These are phyloP conservation scores for Delonix regia DNA, from an alignment of 306 rosid species.

Conservation along the genomic window DNA sequence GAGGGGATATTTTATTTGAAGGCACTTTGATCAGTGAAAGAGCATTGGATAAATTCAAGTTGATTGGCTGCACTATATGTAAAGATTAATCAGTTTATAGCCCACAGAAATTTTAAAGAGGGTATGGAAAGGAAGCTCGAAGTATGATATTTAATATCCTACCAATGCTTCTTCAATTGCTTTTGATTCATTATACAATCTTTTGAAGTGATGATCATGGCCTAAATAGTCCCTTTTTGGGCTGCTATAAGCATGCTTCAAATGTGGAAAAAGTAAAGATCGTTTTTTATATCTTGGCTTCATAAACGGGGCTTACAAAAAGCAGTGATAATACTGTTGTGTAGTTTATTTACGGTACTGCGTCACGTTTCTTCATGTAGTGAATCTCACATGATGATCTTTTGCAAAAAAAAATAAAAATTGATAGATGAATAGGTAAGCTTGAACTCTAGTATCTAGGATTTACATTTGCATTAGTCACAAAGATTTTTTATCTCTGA, in stretches of 20 bases:
- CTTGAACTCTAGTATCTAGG: neutral
- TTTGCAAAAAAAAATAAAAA: neutral
- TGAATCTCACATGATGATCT: slow-evolving; percentile 1
- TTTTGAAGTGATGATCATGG: neutral
- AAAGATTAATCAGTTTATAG: neutral
- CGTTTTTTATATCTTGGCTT: neutral
- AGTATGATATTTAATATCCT: slow-evolving; percentile 2
- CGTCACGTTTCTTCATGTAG: neutral
- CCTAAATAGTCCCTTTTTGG: slow-evolving; percentile 1
- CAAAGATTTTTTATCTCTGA: neutral
- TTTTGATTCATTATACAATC: neutral
- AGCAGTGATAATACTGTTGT: neutral
- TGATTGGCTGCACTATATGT: neutral
- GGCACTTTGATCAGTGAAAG: neutral
- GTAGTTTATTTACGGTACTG: neutral
- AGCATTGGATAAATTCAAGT: neutral
- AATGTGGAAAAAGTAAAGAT: neutral
- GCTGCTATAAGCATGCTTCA: neutral
- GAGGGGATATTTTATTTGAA: neutral
- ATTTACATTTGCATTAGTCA: neutral
- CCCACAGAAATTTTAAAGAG: neutral
- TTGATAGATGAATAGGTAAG: neutral
- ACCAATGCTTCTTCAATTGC: neutral
- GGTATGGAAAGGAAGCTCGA: neutral
- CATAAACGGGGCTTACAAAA: neutral